Evolutionary conservation across 768 basidiomycete genomes (phyloP).

Genomic region (Mycena alexandri): DNA sequence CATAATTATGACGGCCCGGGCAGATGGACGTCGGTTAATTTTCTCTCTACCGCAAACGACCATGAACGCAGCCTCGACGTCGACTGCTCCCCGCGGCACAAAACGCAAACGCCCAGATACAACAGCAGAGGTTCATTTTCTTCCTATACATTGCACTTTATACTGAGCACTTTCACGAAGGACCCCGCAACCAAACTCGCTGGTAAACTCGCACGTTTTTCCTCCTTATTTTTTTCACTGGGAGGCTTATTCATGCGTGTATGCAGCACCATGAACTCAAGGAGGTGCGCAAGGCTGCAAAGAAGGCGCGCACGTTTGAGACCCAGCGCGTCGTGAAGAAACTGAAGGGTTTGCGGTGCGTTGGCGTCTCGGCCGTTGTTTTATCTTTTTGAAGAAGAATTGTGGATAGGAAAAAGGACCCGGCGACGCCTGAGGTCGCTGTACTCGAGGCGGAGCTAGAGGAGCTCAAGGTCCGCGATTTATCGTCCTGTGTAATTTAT

Average conservation of each 20-base stretch:
- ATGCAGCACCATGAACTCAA: constrained; percentile 80
- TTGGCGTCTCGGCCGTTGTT: neutral
- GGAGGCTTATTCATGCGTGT: constrained; percentile 16
- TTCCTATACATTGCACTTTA: neutral
- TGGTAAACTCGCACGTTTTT: constrained; percentile 66
- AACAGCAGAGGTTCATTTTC: constrained; percentile 23
- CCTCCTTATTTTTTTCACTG: constrained; percentile 11
- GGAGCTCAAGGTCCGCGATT: constrained; percentile 68
- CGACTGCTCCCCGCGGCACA: constrained; percentile 27
- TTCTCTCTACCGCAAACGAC: neutral
- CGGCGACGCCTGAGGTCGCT: constrained; percentile 52
- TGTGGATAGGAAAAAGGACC: constrained; percentile 52
- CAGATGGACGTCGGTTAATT: neutral
- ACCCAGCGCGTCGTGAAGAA: constrained; percentile 86
- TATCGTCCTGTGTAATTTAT: constrained; percentile 12
- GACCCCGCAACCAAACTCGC: constrained; percentile 58
- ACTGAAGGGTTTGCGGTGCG: constrained; percentile 77
- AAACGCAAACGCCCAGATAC: constrained; percentile 34
- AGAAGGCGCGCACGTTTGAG: constrained; percentile 86
- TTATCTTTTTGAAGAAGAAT: constrained; percentile 10
- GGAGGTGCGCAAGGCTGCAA: constrained; percentile 80
- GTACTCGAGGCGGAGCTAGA: constrained; percentile 73
- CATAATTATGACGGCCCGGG: too few relatives aligned
- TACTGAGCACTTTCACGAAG: constrained; percentile 25
- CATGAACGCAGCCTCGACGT: constrained; percentile 21